Conservation (phyloP, 139 green algal species). For the Chlamydomonas eustigma region DNA sequence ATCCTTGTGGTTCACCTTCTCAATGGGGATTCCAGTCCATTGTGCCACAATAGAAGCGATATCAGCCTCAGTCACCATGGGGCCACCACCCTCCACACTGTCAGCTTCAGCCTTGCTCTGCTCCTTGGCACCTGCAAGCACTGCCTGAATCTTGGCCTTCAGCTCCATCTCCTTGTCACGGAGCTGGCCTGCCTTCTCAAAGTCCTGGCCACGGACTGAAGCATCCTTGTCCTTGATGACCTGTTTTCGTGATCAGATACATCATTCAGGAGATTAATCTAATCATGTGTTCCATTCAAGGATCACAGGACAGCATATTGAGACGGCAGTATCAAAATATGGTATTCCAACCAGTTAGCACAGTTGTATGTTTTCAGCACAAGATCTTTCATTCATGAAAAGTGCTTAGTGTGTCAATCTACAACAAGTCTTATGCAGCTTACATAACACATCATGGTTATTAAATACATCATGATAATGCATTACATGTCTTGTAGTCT, state of each 20-base stretch:
- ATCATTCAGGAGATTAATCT: constrained; percentile 13
- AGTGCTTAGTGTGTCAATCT: too few species aligned
- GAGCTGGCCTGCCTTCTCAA: constrained; percentile 94
- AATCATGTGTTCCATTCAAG: background rate
- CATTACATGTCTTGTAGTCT: too few species aligned
- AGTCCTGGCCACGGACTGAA: constrained; percentile 84
- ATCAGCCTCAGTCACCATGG: constrained; percentile 81
- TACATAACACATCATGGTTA: too few species aligned
- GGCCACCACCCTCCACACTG: constrained; percentile 61
- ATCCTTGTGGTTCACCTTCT: constrained; percentile 81
- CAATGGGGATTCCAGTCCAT: constrained; percentile 44
- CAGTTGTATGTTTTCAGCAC: too few species aligned
- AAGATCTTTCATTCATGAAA: too few species aligned
- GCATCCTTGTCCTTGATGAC: constrained; percentile 99
- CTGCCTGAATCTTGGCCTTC: constrained; percentile 84
- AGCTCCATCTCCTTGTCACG: constrained; percentile 97
- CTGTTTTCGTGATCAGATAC: too few species aligned
- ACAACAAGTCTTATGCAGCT: too few species aligned
- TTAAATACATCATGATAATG: too few species aligned
- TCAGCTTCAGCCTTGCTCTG: constrained; percentile 46
- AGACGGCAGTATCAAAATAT: too few species aligned
- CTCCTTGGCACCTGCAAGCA: constrained; percentile 14
- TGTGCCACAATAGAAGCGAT: constrained; percentile 66
- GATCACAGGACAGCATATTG: background rate
- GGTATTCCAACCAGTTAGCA: too few species aligned